Base-by-base conservation (phyloP, 2,329 filamentous ascomycete genomes). In the Fusarium floridanum region DNA sequence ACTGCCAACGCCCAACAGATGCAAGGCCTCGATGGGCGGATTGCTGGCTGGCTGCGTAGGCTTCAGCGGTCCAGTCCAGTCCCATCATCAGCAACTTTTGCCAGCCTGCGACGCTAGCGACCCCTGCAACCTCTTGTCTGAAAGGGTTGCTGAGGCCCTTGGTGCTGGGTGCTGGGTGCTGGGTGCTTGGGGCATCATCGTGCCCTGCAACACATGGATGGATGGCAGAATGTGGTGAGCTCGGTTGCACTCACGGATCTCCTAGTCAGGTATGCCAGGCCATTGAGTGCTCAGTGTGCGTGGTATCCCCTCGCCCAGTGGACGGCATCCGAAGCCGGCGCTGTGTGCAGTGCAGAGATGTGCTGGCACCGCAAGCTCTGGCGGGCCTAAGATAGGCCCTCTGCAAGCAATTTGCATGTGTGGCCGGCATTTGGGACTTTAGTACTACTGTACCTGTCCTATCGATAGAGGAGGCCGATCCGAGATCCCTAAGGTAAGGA, bases 121-220 rank as follows among this genome's bases (percentile, higher is more conserved):
- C 59, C 59, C 59, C 39, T 61, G 59, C 20, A 41, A n/a, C 27
- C 59, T 61, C 39, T 61, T 39, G 20, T 56, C 63, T 59, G 55
- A 62, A 70, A 73, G 56, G 71, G 64, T 64, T 73, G 41, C 60
- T 59, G 64, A 74, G 64, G 67, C 67, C 34, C 56, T 29, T 53
- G 32, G 60, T 37, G 29, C 41, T 62, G 14, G 57, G 34, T 39
- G 20, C 55, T 37, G 22, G 32, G 34, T 39, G 20, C 55, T 37
- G 22, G 32, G 61, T 53, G 32, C 43, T 61, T 34, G 57, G 48
- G 37, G 48, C 48, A 64, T 56, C 48, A 43, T 64, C 22, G 17
- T 27, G 48, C 36, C 63, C 53, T 65, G 55, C 63, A 65, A 65
- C 29, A 10, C 24, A 50, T 48, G 41, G 48, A 57, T 36, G 36